phyloP scores from a whole-genome alignment of 805 yeast genomes.

The Cyberlindnera subsufficiens region DNA sequence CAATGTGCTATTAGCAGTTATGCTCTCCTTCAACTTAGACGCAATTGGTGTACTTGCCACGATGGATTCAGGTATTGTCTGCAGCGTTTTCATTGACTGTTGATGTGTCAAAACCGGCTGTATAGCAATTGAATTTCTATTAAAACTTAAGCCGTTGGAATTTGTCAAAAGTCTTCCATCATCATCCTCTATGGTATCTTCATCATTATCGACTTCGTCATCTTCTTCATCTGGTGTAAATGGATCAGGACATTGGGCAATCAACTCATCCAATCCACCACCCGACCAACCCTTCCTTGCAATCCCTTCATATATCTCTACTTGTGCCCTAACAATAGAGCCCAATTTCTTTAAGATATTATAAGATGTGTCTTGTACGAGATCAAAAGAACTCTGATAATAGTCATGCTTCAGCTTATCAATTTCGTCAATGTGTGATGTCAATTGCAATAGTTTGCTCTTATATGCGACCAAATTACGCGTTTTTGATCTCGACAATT shows the following conservation, averaged over 20 bases:
- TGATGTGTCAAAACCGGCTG: slow-evolving; percentile 14
- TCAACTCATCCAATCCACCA: slow-evolving; percentile 72
- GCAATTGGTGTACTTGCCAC: slow-evolving; percentile 17
- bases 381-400: slow-evolving; percentile 54
- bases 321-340: slow-evolving; percentile 67
- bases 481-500: slow-evolving; percentile 51
- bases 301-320: slow-evolving; percentile 73
- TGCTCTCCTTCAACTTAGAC: slow-evolving; percentile 3
- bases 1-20: slow-evolving; percentile 1
- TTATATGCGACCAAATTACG: slow-evolving; percentile 67
- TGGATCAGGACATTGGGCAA: slow-evolving; percentile 63
- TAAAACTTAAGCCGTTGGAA: slow-evolving; percentile 10
- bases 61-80: not conserved
- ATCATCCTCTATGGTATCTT: slow-evolving; percentile 3
- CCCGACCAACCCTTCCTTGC: slow-evolving; percentile 86
- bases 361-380: slow-evolving; percentile 58
- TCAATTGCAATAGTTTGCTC: slow-evolving; percentile 57
- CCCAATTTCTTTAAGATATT: slow-evolving; percentile 51
- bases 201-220: slow-evolving; percentile 10
- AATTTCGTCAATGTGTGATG: slow-evolving; percentile 72
- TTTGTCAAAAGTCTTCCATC: slow-evolving; percentile 1
- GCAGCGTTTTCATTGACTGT: slow-evolving; percentile 11
- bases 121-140: slow-evolving; percentile 6
- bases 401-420: slow-evolving; percentile 72
- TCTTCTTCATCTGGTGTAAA: slow-evolving; percentile 28